These are phyloP conservation scores for Suhomyces maxii DNA, from an alignment of 1,139 yeast genomes.

Conservation along the genomic window DNA sequence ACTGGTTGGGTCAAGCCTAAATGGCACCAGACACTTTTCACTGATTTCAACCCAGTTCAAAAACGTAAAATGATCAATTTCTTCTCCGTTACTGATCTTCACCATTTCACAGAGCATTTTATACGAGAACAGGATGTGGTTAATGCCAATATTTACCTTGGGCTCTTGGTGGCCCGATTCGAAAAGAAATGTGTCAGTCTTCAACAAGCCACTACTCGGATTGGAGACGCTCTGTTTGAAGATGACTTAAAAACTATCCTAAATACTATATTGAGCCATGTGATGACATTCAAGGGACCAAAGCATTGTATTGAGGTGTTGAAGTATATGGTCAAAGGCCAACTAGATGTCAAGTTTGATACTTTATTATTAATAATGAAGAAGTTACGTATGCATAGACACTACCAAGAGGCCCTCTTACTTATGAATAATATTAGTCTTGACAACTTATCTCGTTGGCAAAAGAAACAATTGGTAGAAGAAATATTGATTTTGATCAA, in stretches of 20 bases:
- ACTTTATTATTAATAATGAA: conserved; percentile 29
- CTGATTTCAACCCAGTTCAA: conserved; percentile 20
- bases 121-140: conserved; percentile 31
- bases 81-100: conserved; percentile 31
- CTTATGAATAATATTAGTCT: conserved; percentile 35
- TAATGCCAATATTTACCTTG: conserved; percentile 35
- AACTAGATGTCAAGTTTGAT: conserved; percentile 27
- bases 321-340: conserved; percentile 32
- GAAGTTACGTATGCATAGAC: conserved; percentile 29
- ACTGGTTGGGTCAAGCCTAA: conserved; percentile 40
- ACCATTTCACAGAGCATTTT: conserved; percentile 23
- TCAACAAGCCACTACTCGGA: conserved; percentile 9
- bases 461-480: conserved; percentile 23
- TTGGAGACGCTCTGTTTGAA: conserved; percentile 18
- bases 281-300: conserved; percentile 42
- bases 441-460: conserved; percentile 18
- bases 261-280: conserved; percentile 29
- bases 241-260: conserved; percentile 31
- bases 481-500: conserved; percentile 37
- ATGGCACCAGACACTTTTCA: conserved; percentile 36
- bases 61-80: conserved; percentile 32
- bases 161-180: conserved; percentile 38
- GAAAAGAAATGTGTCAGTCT: conserved; percentile 25
- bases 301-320: conserved; percentile 34
- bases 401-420: conserved; percentile 36